Conservation (phyloP, 176 grass and related monocot genomes). For the Rhynchospora tenuis region DNA sequence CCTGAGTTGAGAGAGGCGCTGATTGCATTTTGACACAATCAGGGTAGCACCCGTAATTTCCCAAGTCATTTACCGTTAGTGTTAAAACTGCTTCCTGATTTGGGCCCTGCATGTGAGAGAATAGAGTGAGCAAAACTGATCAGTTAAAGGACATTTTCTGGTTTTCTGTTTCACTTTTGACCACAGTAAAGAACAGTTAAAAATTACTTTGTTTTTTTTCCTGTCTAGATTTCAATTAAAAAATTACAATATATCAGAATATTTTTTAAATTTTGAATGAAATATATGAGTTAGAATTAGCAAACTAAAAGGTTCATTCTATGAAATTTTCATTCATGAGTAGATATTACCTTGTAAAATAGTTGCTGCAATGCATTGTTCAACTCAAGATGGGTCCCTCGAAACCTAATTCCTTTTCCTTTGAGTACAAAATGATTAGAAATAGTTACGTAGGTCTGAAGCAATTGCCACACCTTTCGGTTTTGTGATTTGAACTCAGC, state of each 20-base stretch:
- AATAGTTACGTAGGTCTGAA: constrained; percentile 57
- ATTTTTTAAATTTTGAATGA: too few relatives aligned
- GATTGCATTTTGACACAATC: constrained; percentile 55
- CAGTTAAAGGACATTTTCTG: neutral
- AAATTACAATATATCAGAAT: too few relatives aligned
- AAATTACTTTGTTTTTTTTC: too few relatives aligned
- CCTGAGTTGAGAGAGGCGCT: constrained; percentile 27
- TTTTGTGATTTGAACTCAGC: constrained; percentile 41
- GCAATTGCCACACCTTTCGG: constrained; percentile 43
- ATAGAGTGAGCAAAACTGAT: constrained; percentile 8
- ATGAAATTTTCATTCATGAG: neutral
- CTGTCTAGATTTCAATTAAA: too few relatives aligned
- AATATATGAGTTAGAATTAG: neutral
- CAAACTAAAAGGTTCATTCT: neutral
- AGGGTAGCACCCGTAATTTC: constrained; percentile 76
- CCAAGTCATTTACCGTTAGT: constrained; percentile 57
- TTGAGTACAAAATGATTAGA: constrained; percentile 49
- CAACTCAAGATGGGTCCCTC: constrained; percentile 39
- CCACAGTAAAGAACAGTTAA: too few relatives aligned
- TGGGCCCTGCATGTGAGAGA: constrained; percentile 26
- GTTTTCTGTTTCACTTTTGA: too few relatives aligned
- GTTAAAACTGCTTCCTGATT: constrained; percentile 38
- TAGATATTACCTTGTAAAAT: constrained; percentile 43
- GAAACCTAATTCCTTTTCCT: constrained; percentile 61
- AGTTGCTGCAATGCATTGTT: constrained; percentile 54